Percentiles rank a stretch among this genome's conserved stretches.
Conservation (phyloP, 2,329 filamentous ascomycete genomes). For the Leptodontidium sp. region DNA sequence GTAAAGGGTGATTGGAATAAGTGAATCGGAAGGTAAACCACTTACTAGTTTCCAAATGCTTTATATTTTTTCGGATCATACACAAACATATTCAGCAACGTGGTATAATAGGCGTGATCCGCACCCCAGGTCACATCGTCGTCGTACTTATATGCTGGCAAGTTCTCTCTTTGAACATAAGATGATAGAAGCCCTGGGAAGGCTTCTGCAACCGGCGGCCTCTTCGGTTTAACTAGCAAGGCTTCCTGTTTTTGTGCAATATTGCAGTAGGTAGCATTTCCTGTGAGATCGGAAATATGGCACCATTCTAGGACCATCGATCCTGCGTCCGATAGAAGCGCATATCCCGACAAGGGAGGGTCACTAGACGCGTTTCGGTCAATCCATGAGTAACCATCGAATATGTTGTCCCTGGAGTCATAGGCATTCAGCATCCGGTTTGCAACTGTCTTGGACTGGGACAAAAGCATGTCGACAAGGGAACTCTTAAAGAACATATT, state of each 20-base stretch:
- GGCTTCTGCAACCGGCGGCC: neutral
- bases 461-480: neutral
- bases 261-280: neutral
- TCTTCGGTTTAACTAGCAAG: neutral
- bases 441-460: neutral
- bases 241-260: neutral
- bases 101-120: neutral
- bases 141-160: neutral
- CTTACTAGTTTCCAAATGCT: neutral
- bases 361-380: neutral
- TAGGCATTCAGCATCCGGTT: neutral
- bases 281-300: neutral
- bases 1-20: neutral
- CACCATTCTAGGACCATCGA: neutral
- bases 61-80: neutral
- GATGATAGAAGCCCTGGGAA: neutral
- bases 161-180: constrained; percentile 1
- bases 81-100: neutral
- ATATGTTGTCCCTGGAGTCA: neutral
- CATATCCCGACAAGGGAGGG: neutral
- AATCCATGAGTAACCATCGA: neutral
- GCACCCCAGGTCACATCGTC: neutral
- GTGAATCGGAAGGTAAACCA: neutral
- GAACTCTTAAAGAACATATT: constrained; percentile 1
- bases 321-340: neutral